Evolutionary conservation across 164 flowering plant genomes (phyloP).

Genomic region (Euptelea pleiosperma): DNA sequence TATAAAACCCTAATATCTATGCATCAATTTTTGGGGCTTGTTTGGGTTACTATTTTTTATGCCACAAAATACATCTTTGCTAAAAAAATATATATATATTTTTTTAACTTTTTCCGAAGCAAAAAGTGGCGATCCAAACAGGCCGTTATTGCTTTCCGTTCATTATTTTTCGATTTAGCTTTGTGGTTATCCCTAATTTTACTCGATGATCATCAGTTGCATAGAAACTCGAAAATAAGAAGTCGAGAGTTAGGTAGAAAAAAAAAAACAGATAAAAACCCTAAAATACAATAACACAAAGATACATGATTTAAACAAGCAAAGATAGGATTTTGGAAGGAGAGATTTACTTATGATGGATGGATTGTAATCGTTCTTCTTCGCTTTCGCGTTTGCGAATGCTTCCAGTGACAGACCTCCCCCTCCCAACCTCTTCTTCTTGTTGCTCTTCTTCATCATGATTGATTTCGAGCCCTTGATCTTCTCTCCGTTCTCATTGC

Average conservation of each 20-base stretch:
- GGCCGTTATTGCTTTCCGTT: no score
- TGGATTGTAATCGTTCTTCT: constrained; percentile 54
- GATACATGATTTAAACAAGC: background rate
- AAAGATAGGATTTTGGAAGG: constrained; percentile 1
- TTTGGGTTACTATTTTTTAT: no score
- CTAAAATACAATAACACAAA: background rate
- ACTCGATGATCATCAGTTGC: no score
- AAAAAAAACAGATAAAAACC: background rate
- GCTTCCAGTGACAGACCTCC: constrained; percentile 70
- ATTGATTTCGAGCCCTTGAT: constrained; percentile 20
- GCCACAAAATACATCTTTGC: no score
- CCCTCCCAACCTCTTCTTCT: constrained; percentile 67
- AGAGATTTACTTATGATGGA: constrained; percentile 28
- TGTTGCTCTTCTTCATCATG: constrained; percentile 34
- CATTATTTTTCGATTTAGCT: no score
- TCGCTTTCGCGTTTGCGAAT: constrained; percentile 65
- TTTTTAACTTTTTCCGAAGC: no score
- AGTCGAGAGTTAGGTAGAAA: background rate
- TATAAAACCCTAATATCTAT: no score
- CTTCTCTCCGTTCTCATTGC: constrained; percentile 11
- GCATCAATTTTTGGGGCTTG: no score
- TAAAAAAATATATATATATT: no score
- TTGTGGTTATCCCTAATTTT: no score
- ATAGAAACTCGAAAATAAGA: no score
- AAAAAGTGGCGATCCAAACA: no score